phyloP scores from a whole-genome alignment of 2,329 filamentous ascomycete species.

The Lasiodiplodia gonubiensis region DNA sequence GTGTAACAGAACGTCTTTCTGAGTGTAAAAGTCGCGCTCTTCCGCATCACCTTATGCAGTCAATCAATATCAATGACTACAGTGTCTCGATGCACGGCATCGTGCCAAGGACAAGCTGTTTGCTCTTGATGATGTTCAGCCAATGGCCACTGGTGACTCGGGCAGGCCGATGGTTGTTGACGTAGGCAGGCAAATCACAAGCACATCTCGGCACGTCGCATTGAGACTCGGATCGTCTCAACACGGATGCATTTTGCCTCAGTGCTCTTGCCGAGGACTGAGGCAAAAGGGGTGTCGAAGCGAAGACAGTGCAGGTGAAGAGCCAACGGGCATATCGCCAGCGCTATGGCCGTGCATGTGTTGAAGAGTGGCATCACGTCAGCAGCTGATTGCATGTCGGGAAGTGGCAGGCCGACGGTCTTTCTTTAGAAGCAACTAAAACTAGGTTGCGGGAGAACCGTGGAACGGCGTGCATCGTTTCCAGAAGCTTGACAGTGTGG shows the following conservation, averaged over 20 bases:
- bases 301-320: background rate
- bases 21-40: background rate
- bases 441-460: background rate
- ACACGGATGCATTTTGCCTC: background rate
- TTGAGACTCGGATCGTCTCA: background rate
- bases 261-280: background rate
- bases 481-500: slow-evolving; percentile 9
- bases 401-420: background rate
- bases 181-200: background rate
- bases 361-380: background rate
- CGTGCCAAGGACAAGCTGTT: background rate
- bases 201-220: slow-evolving; percentile 8
- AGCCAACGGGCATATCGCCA: background rate
- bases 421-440: slow-evolving; percentile 22
- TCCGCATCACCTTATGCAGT: background rate
- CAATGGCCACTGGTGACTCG: slow-evolving; percentile 10
- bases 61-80: background rate
- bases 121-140: background rate
- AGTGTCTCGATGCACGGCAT: background rate
- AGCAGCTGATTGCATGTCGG: slow-evolving; percentile 13
- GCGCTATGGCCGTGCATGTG: background rate
- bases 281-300: background rate
- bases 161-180: background rate
- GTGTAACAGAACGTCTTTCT: background rate
- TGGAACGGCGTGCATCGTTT: background rate